These are phyloP conservation scores for Penicillium macrosclerotiorum DNA, from an alignment of 495 filamentous ascomycete species.

Conservation along the genomic window DNA sequence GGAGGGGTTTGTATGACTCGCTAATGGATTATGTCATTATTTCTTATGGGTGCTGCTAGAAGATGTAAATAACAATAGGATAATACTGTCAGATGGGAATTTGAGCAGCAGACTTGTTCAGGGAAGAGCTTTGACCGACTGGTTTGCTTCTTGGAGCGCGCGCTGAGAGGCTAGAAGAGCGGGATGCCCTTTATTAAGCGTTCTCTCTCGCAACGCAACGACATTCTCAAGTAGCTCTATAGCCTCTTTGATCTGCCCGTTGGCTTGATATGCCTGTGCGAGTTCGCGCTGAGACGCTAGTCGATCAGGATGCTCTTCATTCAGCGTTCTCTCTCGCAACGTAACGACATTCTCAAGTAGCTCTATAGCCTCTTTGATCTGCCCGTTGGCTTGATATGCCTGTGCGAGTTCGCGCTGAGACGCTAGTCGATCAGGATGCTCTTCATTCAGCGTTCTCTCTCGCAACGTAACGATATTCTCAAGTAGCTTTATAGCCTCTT, in stretches of 20 bases:
- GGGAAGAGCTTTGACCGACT: background rate
- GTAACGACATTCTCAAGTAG: background rate
- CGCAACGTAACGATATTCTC: background rate
- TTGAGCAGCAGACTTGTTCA: background rate
- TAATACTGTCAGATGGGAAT: too few species aligned
- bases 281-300: background rate
- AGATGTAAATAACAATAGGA: too few species aligned
- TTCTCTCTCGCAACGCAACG: background rate
- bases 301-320: background rate
- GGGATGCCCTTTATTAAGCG: background rate
- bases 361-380: background rate
- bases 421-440: background rate
- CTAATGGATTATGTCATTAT: too few species aligned
- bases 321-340: background rate
- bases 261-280: background rate
- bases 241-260: background rate
- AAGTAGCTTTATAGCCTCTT: background rate
- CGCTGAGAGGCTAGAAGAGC: background rate
- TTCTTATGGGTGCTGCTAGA: too few species aligned
- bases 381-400: background rate
- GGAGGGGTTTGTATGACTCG: too few species aligned
- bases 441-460: background rate
- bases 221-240: background rate
- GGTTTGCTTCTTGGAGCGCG: background rate
- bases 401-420: background rate